Evolutionary conservation across 169 alveolate species (phyloP), one percentile per base, ranked within the genome.

Genomic region (Neospora caninum): DNA sequence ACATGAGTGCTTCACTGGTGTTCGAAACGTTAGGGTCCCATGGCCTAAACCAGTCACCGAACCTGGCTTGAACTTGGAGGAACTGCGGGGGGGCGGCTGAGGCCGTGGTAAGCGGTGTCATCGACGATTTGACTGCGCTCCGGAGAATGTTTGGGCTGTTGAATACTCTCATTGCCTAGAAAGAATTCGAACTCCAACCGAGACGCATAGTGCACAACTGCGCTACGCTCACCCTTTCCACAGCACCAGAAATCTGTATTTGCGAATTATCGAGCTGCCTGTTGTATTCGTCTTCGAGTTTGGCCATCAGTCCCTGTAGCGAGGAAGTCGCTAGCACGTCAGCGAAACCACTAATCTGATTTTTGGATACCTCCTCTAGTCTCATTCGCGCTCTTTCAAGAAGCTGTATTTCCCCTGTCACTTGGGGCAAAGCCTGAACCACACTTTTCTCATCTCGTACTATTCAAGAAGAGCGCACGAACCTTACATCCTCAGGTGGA

Each of bases 361-460:
- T 34, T 39, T 9, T 43, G 2, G 2, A 18, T 31, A 89, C 94
- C 94, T 94, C 96, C 41, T 94, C 96, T 7, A 89, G 92, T 42
- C 94, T 73, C 42, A 94, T 34, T 20, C 96, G 92, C 31, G 96
- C 86, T 29, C 93, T 18, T 69, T 94, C 96, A 10, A 87, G 78
- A 1, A 94, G 93, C 31, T 64, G 94, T 20, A 94, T 92, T 53
- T 94, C 96, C 36, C 94, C 96, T 0, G 96, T 80, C 39, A 89
- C 96, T 80, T 94, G 96, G 22, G 96, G 96, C 80, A 94, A 83
- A 27, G 96, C 94, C 95, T 94, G 82, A 18, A 39, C 36, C n/a
- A 4, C 0, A 29, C 25, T 22, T 45, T 36, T 13, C 25, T 0
- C 27, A 25, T 70, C 41, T 53, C 27, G 49, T 9, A 13, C 22